Evolutionary conservation across 805 yeast species (phyloP).

Genomic region (Lachancea nothofagi): DNA sequence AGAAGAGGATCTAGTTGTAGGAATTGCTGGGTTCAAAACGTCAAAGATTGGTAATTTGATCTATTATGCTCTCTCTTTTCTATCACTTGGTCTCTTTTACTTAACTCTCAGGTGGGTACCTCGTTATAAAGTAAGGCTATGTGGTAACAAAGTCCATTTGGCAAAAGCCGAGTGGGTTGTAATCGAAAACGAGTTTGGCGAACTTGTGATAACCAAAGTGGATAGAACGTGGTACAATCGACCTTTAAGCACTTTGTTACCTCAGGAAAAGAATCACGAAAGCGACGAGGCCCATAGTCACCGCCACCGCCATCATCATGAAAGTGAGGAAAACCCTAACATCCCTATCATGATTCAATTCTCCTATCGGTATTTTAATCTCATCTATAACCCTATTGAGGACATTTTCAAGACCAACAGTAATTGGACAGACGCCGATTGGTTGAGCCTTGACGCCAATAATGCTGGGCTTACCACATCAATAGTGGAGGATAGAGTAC

Average conservation of each 20-base stretch:
- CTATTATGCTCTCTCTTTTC: constrained; percentile 50
- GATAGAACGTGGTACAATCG: constrained; percentile 60
- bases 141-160: constrained; percentile 61
- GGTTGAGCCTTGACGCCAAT: constrained; percentile 56
- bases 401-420: constrained; percentile 79
- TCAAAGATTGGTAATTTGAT: constrained; percentile 40
- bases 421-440: constrained; percentile 79
- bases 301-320: constrained; percentile 19
- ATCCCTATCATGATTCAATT: constrained; percentile 68
- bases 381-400: constrained; percentile 80
- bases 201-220: constrained; percentile 56
- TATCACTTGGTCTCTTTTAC: constrained; percentile 68
- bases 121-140: constrained; percentile 55
- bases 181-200: constrained; percentile 91
- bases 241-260: constrained; percentile 62
- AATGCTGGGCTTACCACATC: constrained; percentile 66
- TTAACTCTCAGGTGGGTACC: constrained; percentile 84
- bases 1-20: constrained; percentile 91
- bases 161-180: constrained; percentile 91
- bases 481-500: constrained; percentile 57
- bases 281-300: constrained; percentile 16
- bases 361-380: constrained; percentile 75
- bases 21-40: constrained; percentile 82
- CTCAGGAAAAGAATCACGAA: constrained; percentile 25
- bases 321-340: constrained; percentile 32